Conservation (phyloP, 1,284 basidiomycete species). For the Inonotus hispidus region DNA sequence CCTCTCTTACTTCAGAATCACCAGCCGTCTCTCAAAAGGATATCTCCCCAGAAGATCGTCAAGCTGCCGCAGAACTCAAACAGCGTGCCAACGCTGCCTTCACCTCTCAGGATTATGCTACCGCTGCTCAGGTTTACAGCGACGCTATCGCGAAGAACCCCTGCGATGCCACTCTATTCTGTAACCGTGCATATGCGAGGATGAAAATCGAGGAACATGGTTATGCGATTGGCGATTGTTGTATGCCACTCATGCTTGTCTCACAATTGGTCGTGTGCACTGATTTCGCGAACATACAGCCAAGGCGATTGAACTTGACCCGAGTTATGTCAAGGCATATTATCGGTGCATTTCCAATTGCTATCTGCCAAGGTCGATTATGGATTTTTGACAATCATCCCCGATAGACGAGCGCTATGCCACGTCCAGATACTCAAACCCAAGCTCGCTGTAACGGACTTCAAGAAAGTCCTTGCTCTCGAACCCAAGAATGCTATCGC, state of each 20-base stretch:
- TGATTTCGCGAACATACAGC: constrained; percentile 36
- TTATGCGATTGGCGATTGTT: constrained; percentile 72
- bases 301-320: constrained; percentile 85
- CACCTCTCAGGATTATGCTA: constrained; percentile 51
- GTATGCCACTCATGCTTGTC: constrained; percentile 39
- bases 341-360: constrained; percentile 50
- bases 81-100: constrained; percentile 85
- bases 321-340: constrained; percentile 89
- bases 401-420: constrained; percentile 78
- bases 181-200: constrained; percentile 73
- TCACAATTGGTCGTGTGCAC: constrained; percentile 15
- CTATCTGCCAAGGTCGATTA: background rate
- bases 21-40: constrained; percentile 37
- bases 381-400: background rate
- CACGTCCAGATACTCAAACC: constrained; percentile 87
- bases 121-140: constrained; percentile 70
- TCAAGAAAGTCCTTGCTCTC: constrained; percentile 80
- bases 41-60: constrained; percentile 65
- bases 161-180: constrained; percentile 70
- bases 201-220: constrained; percentile 82
- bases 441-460: constrained; percentile 79
- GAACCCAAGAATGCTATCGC: constrained; percentile 87
- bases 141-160: constrained; percentile 79
- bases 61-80: constrained; percentile 69
- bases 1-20: constrained; percentile 42